phyloP scores from a whole-genome alignment of 1,284 basidiomycete genomes.

The Puccinia polysora region DNA sequence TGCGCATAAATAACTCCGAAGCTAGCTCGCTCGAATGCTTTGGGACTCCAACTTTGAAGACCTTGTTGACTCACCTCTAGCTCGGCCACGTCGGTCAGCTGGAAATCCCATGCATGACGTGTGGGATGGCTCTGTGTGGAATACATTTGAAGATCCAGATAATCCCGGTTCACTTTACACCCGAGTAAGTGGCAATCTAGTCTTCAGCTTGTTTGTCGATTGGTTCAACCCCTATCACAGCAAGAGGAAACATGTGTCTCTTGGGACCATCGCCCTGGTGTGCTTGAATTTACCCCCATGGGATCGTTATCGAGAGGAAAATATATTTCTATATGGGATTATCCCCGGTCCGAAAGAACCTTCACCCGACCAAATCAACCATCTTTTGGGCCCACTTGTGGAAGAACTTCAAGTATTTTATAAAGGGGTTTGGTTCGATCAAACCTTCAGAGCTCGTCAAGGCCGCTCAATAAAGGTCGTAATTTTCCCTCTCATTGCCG shows the following conservation, averaged over 20 bases:
- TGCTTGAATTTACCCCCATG: slow-evolving; percentile 34
- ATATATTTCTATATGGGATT: slow-evolving; percentile 23
- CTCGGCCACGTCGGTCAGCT: background rate
- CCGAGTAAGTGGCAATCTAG: slow-evolving; percentile 18
- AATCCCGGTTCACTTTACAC: background rate
- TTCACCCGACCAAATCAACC: slow-evolving; percentile 7
- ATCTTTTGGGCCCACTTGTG: slow-evolving; percentile 17
- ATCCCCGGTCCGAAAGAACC: slow-evolving; percentile 29
- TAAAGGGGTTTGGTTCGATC: slow-evolving; percentile 7
- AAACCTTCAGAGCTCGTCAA: slow-evolving; percentile 3
- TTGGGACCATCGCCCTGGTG: slow-evolving; percentile 10
- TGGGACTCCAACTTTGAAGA: slow-evolving; percentile 1
- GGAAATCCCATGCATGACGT: background rate
- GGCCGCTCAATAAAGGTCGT: slow-evolving; percentile 7
- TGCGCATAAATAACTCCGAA: slow-evolving; percentile 6
- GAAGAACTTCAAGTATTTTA: slow-evolving; percentile 1
- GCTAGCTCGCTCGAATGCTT: slow-evolving; percentile 2
- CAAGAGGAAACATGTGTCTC: background rate
- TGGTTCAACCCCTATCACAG: slow-evolving; percentile 28
- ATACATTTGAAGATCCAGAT: background rate
- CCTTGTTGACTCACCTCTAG: slow-evolving; percentile 8
- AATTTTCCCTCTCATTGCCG: slow-evolving; percentile 23
- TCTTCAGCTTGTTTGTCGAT: slow-evolving; percentile 23
- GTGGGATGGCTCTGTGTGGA: slow-evolving; percentile 21
- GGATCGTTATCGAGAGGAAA: slow-evolving; percentile 16